Evolutionary conservation across 78 protist species (phyloP), one percentile per base, ranked within the genome.

Genomic region (Chrysochromulina parva): DNA sequence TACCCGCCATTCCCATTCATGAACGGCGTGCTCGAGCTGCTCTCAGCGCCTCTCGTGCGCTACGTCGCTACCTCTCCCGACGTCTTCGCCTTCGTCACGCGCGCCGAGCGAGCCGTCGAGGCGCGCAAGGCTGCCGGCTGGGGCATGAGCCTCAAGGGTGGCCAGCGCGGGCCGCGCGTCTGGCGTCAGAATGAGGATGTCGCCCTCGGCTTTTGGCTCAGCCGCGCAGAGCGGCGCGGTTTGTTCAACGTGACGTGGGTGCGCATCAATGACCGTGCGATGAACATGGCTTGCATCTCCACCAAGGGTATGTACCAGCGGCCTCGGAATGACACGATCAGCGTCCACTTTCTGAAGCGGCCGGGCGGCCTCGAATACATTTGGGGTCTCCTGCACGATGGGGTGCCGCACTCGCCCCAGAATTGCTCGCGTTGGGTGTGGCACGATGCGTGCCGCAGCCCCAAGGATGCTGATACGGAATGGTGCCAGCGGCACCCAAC

Each of bases 11-110:
- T 67, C 76, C 76, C 76, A 2, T 67, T 67, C 76, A n/a, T 67
- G 50, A 67, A 67, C 76, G 76, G 76, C 28, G 76, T 48, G 13
- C 28, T 67, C 47, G 76, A 67, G 76, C 76, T 67, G 76, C 76
- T 67, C 13, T 67, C 76, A 2, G 76, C 76, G 76, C 76, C 76
- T 28, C 76, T 67, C 16, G 71, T 65, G 28, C 28, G 14, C 28
- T 65, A 58, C 62, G 62, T 58, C 62, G 62, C 62, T 0, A 13
- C 7, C 28, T 10, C 71, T 13, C 24, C 71, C 14, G 28, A 65
- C 10, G 71, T 65, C 9, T 7, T 4, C 71, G 71, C 14, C 28
- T 65, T 65, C 71, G 71, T 65, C n/a, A 19, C 9, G 28, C 14
- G 14, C 9, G 71, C 71, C 28, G 24, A 10, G 71, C 28, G 28